A percentile compares a stretch with the other conserved stretches of the same genome.
Conservation (phyloP, 208 protist species). For the Leptomonas pyrrhocoris region DNA sequence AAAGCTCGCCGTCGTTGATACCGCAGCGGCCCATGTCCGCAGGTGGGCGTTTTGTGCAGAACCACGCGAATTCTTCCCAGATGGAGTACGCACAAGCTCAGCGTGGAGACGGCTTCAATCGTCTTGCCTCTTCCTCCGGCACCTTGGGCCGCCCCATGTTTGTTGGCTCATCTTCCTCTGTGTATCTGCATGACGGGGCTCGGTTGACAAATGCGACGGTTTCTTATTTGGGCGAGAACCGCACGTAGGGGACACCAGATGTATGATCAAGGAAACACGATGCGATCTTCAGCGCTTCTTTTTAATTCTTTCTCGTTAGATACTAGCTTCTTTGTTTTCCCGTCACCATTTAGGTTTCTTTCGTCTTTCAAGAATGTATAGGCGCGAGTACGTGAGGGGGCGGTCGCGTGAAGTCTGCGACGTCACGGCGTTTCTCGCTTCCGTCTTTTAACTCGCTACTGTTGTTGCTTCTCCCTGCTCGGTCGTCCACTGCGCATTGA, state of each 20-base stretch:
- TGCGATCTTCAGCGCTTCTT: not conserved
- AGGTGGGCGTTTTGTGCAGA: slow-evolving; percentile 16
- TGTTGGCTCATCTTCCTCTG: slow-evolving; percentile 47
- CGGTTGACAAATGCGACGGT: slow-evolving; percentile 64
- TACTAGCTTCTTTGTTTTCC: slow-evolving; percentile 7
- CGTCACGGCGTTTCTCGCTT: too few relatives aligned
- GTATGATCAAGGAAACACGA: not conserved
- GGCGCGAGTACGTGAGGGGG: not conserved
- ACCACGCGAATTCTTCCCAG: slow-evolving; percentile 3
- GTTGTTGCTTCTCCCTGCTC: not conserved
- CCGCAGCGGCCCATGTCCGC: slow-evolving; percentile 37
- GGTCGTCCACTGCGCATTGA: not conserved
- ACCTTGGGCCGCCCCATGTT: slow-evolving; percentile 64
- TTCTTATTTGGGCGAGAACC: slow-evolving; percentile 30
- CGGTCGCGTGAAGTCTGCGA: too few relatives aligned
- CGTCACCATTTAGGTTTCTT: slow-evolving; percentile 18
- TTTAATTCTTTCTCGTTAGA: slow-evolving; percentile 16
- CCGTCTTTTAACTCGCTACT: not conserved
- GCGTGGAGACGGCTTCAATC: slow-evolving; percentile 2
- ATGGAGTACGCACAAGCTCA: slow-evolving; percentile 11
- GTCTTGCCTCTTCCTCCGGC: slow-evolving; percentile 1
- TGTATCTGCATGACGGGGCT: slow-evolving; percentile 51
- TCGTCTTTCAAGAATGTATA: slow-evolving; percentile 15
- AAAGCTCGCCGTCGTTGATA: slow-evolving; percentile 16
- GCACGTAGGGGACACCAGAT: not conserved